Evolutionary conservation across 1,284 basidiomycete genomes (phyloP).

Genomic region (Cystobasidiaceae sp.): DNA sequence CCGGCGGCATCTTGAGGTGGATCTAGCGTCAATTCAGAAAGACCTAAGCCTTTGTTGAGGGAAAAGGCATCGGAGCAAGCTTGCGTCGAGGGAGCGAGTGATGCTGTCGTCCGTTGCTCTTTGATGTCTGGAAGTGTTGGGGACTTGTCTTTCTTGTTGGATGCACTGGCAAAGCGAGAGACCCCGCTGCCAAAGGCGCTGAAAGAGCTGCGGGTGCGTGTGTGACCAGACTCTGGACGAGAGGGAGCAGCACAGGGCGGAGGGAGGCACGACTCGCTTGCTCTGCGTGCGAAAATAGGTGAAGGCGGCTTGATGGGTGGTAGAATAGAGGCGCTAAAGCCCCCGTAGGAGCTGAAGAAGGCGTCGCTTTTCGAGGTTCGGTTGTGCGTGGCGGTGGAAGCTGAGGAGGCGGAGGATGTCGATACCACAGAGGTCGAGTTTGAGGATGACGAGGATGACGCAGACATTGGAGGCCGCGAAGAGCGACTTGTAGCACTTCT

Average conservation of each 20-base stretch:
- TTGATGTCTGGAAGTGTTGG: neutral
- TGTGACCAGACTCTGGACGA: neutral
- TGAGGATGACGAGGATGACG: neutral
- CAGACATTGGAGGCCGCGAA: too few species aligned
- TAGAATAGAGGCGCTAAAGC: neutral
- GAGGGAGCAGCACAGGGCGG: constrained; percentile 15
- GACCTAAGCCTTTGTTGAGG: too few species aligned
- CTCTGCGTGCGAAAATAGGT: constrained; percentile 17
- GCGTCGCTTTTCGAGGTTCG: constrained; percentile 9
- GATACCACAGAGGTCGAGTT: neutral
- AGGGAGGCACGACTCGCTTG: constrained; percentile 21
- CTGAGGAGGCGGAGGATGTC: neutral
- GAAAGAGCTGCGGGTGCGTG: neutral
- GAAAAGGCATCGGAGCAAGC: too few species aligned
- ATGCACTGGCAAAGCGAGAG: neutral
- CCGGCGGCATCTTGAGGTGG: too few species aligned
- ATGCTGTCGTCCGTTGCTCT: too few species aligned
- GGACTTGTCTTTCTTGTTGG: neutral
- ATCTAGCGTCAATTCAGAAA: too few species aligned
- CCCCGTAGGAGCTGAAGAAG: constrained; percentile 13
- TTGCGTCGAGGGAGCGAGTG: too few species aligned
- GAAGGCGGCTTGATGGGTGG: constrained; percentile 13
- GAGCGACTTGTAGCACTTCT: too few species aligned
- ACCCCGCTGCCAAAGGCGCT: neutral
- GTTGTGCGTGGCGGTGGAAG: neutral